Evolutionary conservation across 202 grass and related monocot genomes (phyloP), one percentile per base, ranked within the genome.

Genomic region (Brachypodium distachyon): DNA sequence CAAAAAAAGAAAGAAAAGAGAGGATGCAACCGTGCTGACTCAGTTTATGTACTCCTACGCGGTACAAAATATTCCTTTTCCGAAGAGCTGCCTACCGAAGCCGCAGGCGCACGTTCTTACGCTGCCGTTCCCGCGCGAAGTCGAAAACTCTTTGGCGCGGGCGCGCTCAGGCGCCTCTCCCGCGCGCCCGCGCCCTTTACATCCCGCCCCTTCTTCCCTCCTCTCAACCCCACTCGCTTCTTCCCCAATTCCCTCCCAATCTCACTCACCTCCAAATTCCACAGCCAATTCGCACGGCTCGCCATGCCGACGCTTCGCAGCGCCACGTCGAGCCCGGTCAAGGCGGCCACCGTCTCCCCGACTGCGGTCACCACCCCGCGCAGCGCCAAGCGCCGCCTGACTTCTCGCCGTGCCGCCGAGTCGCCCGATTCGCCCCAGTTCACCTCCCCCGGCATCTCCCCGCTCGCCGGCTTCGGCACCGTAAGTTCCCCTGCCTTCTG

Each of bases 271-370:
- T 12, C 31, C 66, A 5, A 36, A 66, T 57, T 49, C 12, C 26
- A 23, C 23, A 37, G 58, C 70, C 46, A 72, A 70, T 59, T 43
- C 75, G 3, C 43, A 32, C 16, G 1, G 6, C 19, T 67, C 27
- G 44, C 33, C 4, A 85, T 90, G 87, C 78, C 80, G 64, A 85
- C 80, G 17, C 78, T 86, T 16, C 83, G 78, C 68, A 85, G 87
- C 59, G 87, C 74, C 78, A 72, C 83, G 40, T 43, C 63, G 26
- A 76, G 14, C 48, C 41, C 53, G 4, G 78, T 50, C 7, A 65
- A 25, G 9, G 55, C 28, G 7, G 74, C 59, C 34, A 69, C 73
- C 16, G 50, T 53, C 2, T 83, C 74, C 16, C 79, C 83, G 1
- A 69, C 40, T 4, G 68, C 77, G 19, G 57, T 32, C 56, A 76